phyloP scores from a whole-genome alignment of 257 asterid species.

The Capsicum rhomboideum region DNA sequence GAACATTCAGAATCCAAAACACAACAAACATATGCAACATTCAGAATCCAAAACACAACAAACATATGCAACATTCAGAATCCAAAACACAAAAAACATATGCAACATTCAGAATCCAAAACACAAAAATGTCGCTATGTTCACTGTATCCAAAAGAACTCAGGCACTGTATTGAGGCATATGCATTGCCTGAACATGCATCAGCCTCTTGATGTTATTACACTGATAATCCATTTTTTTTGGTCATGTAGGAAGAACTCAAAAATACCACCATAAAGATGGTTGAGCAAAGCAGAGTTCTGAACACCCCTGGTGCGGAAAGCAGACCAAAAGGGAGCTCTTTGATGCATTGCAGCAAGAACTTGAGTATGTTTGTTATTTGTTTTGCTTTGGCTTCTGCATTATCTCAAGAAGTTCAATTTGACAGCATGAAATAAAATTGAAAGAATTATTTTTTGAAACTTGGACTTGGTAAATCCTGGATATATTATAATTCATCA shows the following conservation, averaged over 20 bases:
- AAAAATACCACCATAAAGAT: slow-evolving; percentile 24
- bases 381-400: background rate
- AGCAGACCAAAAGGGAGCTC: slow-evolving; percentile 93
- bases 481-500: background rate
- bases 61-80: no score
- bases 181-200: background rate
- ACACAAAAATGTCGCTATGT: no score
- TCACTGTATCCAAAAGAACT: no score
- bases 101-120: no score
- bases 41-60: no score
- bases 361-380: slow-evolving; percentile 64
- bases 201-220: background rate
- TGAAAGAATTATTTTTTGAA: background rate
- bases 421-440: background rate
- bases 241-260: slow-evolving; percentile 60
- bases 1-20: no score
- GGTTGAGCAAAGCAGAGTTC: slow-evolving; percentile 95
- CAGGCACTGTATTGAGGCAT: background rate
- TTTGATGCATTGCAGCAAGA: slow-evolving; percentile 93
- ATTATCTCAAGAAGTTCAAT: background rate
- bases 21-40: no score
- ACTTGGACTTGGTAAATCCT: background rate
- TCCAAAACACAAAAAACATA: no score
- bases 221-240: background rate
- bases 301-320: slow-evolving; percentile 89